Percentiles rank a stretch among this genome's conserved stretches.
phyloP scores from a whole-genome alignment of 2,329 filamentous ascomycete species.

The Leptoxyphium fumago region DNA sequence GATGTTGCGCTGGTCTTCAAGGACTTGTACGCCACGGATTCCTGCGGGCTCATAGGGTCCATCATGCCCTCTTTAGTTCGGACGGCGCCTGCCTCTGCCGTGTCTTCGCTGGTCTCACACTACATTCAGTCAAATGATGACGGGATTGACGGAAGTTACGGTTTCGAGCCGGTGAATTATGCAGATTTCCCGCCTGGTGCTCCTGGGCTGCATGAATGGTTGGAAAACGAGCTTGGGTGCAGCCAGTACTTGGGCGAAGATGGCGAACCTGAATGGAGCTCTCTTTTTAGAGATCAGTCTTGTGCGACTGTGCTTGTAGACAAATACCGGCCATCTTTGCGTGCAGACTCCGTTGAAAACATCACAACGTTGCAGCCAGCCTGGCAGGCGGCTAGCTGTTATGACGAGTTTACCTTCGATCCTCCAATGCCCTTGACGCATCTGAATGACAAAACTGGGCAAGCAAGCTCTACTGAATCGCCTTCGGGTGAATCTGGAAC shows the following conservation, averaged over 20 bases:
- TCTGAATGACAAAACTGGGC: too few relatives aligned
- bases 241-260: neutral
- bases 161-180: neutral
- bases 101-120: neutral
- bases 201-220: neutral
- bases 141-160: neutral
- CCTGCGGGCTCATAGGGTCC: neutral
- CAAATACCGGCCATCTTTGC: neutral
- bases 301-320: neutral
- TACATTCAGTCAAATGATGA: neutral
- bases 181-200: neutral
- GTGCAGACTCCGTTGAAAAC: neutral
- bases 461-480: neutral
- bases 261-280: neutral
- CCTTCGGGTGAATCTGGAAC: neutral
- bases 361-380: neutral
- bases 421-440: neutral
- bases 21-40: neutral
- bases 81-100: neutral
- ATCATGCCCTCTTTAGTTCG: neutral
- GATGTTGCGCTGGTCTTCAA: neutral
- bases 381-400: neutral
- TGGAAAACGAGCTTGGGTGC: neutral
- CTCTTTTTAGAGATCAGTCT: neutral
- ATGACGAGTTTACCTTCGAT: neutral